Conservation (phyloP, 345 rosid genomes). For the Acer yangbiense region DNA sequence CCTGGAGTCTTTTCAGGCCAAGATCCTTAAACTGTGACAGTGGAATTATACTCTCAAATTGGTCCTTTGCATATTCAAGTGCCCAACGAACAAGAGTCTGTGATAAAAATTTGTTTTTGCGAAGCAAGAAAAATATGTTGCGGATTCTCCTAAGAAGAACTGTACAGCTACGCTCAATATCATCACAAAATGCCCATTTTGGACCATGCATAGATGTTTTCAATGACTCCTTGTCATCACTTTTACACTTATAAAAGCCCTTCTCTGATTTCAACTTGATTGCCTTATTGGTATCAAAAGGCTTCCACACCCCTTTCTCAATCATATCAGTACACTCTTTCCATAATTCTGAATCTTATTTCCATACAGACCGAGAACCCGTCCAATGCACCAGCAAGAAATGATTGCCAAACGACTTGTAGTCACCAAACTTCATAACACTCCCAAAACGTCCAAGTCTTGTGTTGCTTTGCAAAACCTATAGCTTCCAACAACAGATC, state of each 20-base stretch:
- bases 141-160: too few species aligned
- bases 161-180: background rate
- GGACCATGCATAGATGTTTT: background rate
- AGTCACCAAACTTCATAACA: constrained; percentile 1
- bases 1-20: background rate
- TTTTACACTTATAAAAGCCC: background rate
- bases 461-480: background rate
- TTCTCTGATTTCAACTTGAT: background rate
- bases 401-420: background rate
- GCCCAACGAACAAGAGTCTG: background rate
- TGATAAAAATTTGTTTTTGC: background rate
- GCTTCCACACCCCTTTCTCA: background rate
- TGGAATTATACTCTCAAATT: background rate
- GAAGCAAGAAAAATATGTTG: background rate
- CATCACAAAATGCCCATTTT: background rate
- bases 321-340: background rate
- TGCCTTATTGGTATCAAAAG: background rate
- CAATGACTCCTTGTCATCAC: background rate
- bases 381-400: too few species aligned
- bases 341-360: background rate
- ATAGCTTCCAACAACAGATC: too few species aligned
- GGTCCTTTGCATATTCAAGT: background rate
- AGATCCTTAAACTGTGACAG: background rate
- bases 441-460: background rate
- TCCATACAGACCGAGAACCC: too few species aligned